Conservation (phyloP, 73 alveolate genomes). For the Tetrahymena malaccensis region DNA sequence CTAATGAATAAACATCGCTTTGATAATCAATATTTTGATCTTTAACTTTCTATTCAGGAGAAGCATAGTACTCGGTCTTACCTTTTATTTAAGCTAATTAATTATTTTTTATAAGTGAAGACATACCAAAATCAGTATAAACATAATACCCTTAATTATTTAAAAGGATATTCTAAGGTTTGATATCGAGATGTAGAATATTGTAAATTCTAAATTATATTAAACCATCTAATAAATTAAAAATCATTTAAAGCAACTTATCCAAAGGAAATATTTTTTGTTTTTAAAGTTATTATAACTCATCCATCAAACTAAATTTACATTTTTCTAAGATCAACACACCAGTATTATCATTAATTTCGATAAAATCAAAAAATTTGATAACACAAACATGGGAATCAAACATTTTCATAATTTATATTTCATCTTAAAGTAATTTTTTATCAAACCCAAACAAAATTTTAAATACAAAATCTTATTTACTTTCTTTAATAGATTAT, state of each 20-base stretch:
- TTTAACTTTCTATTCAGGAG: background rate
- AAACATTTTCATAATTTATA: background rate
- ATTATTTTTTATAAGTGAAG: background rate
- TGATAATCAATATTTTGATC: too few species aligned
- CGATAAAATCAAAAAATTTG: background rate
- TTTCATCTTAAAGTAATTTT: background rate
- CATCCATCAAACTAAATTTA: background rate
- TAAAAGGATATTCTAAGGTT: background rate
- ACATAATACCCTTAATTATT: background rate
- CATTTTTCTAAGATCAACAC: background rate
- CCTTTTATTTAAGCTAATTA: background rate
- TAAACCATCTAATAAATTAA: background rate
- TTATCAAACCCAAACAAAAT: too few species aligned
- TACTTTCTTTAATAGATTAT: too few species aligned
- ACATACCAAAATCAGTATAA: background rate
- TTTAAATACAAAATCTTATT: too few species aligned
- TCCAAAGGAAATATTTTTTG: too few species aligned
- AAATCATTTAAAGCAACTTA: background rate
- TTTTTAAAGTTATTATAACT: too few species aligned
- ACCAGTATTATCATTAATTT: background rate
- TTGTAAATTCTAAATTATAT: too few species aligned
- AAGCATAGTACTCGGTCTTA: background rate
- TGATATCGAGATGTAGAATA: background rate
- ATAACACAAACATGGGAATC: background rate
- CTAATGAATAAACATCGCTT: background rate